These are phyloP conservation scores for Apostasia shenzhenica DNA, from an alignment of 106 monocot genomes.

Conservation along the genomic window DNA sequence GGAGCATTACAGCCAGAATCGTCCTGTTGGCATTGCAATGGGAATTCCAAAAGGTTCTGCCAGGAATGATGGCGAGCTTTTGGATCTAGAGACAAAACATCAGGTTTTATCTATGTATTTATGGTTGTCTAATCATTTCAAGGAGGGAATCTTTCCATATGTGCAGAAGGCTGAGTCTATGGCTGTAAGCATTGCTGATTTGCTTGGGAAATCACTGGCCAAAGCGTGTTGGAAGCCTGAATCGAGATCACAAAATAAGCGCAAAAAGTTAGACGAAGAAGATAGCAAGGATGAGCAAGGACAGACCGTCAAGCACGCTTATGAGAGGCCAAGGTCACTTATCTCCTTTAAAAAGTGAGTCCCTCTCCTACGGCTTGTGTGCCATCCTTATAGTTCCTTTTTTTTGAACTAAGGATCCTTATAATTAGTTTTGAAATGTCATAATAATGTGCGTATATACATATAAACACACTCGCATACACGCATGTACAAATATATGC, in stretches of 20 bases:
- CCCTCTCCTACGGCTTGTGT: neutral
- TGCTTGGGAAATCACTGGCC: conserved; percentile 74
- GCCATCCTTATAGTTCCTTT: no score
- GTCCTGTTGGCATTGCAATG: conserved; percentile 69
- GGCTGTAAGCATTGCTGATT: conserved; percentile 69
- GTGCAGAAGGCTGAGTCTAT: conserved; percentile 65
- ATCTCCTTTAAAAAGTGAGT: conserved; percentile 33
- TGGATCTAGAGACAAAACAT: conserved; percentile 97
- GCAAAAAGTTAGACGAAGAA: conserved; percentile 17
- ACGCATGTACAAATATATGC: no score
- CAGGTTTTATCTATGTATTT: conserved; percentile 93
- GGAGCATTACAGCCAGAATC: conserved; percentile 55
- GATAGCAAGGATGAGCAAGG: conserved; percentile 10
- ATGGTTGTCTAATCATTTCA: conserved; percentile 91
- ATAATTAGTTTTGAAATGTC: no score
- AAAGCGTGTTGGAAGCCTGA: conserved; percentile 82
- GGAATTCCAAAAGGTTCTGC: conserved; percentile 85
- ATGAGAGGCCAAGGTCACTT: conserved; percentile 45
- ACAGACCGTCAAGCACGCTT: neutral
- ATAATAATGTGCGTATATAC: no score
- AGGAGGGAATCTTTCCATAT: conserved; percentile 72
- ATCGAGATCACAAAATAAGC: conserved; percentile 43
- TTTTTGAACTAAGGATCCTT: no score
- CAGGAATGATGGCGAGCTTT: conserved; percentile 69
- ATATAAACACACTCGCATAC: no score